A percentile compares a stretch with the other conserved stretches of the same genome.
Conservation (phyloP, 116 monocot genomes). For the Dioscorea cayenensis region DNA sequence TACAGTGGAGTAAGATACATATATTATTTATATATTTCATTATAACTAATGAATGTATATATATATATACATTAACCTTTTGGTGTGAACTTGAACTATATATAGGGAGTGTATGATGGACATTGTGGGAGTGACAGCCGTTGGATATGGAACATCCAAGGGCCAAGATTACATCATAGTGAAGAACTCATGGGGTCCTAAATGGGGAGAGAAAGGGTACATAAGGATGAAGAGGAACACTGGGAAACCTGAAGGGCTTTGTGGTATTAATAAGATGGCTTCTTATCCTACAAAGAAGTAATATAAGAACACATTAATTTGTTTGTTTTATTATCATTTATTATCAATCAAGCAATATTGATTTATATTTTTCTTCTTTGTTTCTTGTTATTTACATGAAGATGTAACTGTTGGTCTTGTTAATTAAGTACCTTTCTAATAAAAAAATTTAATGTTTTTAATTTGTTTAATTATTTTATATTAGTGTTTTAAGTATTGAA, state of each 20-base stretch:
- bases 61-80: neutral
- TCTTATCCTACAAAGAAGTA: conserved; percentile 25
- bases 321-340: no score
- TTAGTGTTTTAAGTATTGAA: no score
- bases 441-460: no score
- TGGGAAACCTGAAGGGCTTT: conserved; percentile 11
- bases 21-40: neutral
- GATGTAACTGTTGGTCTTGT: no score
- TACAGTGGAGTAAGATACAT: conserved; percentile 64
- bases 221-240: conserved; percentile 23
- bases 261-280: conserved; percentile 22
- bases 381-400: no score
- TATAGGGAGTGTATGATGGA: conserved; percentile 37
- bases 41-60: neutral
- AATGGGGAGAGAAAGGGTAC: conserved; percentile 26
- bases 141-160: conserved; percentile 27
- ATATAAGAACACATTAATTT: neutral
- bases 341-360: no score
- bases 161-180: conserved; percentile 38
- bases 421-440: no score
- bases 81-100: neutral
- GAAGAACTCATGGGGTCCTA: conserved; percentile 37
- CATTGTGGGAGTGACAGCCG: conserved; percentile 25
- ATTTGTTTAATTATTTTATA: no score
- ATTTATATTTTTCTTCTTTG: no score